Evolutionary conservation across 805 yeast genomes (phyloP), one percentile per base, ranked within the genome.

Genomic region (Teunomyces panamensis): DNA sequence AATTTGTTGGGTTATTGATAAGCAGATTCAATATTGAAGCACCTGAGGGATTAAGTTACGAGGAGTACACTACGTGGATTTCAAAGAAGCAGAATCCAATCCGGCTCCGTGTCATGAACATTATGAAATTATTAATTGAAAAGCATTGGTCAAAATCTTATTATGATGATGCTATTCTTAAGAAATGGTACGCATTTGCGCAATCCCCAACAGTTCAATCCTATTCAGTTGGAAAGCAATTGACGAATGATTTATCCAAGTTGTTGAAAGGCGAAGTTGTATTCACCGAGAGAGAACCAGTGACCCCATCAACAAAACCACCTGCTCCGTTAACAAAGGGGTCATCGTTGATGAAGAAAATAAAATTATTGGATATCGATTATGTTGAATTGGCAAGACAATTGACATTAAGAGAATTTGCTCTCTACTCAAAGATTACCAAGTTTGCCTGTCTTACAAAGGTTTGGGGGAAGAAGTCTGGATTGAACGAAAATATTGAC

Each of bases 11-110:
- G 35, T 61, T 79, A 37, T 67, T 89, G 56, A 77, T 87, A 29
- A 76, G 77, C 34, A 73, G 95, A 47, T 92, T 84, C 65, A 77
- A 83, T 47, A 67, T 81, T 11, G 80, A 80, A 52, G 94, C 96
- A 17, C 97, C 97, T 0, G 96, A 88, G 58, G 96, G 95, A 0
- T 67, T 92, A 50, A 81, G 87, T 49, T 87, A 82, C 59, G 95
- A 86, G 51, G 96, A 89, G 58, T 88, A 87, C 62, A 80, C 81
- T 39, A 66, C 75, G 8, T 89, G 97, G 97, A 74, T 83, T 8
- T 80, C 81, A 36, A 79, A 78, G 58, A 88, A 88, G 58, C 81
- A 84, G 49, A 73, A 71, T 48, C 89, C 88, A 1, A 83, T 86
- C 29, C 79, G 89, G 46, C 57, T 77, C 20, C 74, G 88, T 48